Evolutionary conservation across 306 rosid species (phyloP).

Genomic region (Spatholobus suberectus): DNA sequence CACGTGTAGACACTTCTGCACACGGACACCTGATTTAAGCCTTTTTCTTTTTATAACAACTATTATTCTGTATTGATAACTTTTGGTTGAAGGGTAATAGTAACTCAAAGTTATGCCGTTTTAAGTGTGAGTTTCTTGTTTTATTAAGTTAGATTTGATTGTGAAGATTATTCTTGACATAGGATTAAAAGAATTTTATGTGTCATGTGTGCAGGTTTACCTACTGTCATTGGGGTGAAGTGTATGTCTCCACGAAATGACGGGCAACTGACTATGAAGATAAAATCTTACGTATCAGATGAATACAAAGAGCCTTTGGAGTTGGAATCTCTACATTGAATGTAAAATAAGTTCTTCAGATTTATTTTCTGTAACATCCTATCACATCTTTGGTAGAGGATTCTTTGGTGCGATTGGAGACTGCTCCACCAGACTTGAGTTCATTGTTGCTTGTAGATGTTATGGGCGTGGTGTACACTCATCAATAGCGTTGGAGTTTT

Average conservation of each 20-base stretch:
- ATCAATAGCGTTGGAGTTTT: too few relatives aligned
- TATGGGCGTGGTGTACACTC: too few relatives aligned
- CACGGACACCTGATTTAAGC: too few relatives aligned
- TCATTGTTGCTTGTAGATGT: too few relatives aligned
- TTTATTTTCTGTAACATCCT: neutral
- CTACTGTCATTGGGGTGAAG: conserved; percentile 86
- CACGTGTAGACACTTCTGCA: neutral
- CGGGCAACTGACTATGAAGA: conserved; percentile 63
- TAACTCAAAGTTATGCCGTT: neutral
- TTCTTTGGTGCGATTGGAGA: neutral
- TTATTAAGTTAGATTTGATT: neutral
- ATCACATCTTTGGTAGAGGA: neutral
- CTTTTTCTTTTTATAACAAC: too few relatives aligned
- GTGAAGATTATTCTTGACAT: conserved; percentile 18
- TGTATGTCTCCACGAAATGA: conserved; percentile 67
- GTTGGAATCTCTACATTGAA: conserved; percentile 64
- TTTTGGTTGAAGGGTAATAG: neutral
- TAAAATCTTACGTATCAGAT: conserved; percentile 66
- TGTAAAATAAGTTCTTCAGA: neutral
- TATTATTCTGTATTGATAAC: neutral
- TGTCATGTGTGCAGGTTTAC: conserved; percentile 60
- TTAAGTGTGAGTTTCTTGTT: neutral
- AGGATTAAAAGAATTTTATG: neutral
- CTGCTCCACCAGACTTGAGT: too few relatives aligned
- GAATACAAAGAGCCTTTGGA: conserved; percentile 70